Evolutionary conservation across 2,329 filamentous ascomycete genomes (phyloP).

Genomic region (Curvularia hawaiiensis): DNA sequence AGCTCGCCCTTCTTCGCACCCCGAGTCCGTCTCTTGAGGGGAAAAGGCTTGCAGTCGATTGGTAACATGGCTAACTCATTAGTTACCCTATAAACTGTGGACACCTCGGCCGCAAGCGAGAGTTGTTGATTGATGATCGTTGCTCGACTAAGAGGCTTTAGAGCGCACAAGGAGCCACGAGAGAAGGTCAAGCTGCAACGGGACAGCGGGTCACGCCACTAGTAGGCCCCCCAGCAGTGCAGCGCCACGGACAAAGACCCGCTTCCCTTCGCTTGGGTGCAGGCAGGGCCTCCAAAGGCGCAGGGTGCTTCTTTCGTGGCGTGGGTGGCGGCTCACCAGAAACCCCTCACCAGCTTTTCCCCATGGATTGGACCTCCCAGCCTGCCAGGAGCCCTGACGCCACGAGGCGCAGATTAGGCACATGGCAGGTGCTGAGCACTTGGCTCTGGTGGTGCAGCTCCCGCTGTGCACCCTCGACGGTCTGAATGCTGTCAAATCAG

Average conservation of each 20-base stretch:
- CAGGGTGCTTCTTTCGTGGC: slow-evolving; percentile 36
- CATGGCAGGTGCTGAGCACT: slow-evolving; percentile 35
- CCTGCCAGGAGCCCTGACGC: slow-evolving; percentile 34
- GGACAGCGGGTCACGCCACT: slow-evolving; percentile 29
- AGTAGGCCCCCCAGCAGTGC: slow-evolving; percentile 19
- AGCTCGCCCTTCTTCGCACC: slow-evolving; percentile 23
- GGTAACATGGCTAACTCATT: slow-evolving; percentile 20
- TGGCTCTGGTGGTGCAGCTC: slow-evolving; percentile 23
- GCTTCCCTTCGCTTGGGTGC: slow-evolving; percentile 29
- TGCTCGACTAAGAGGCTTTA: slow-evolving; percentile 31
- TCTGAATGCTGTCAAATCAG: not conserved
- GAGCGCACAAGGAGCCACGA: slow-evolving; percentile 34
- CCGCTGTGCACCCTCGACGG: not conserved
- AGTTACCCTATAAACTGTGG: slow-evolving; percentile 11
- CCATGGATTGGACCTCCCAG: slow-evolving; percentile 18
- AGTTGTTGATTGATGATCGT: slow-evolving; percentile 28
- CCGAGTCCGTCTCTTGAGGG: slow-evolving; percentile 27
- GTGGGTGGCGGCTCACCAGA: slow-evolving; percentile 38
- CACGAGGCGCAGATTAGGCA: slow-evolving; percentile 40
- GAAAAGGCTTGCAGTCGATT: slow-evolving; percentile 20
- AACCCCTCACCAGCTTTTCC: slow-evolving; percentile 25
- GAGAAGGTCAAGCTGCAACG: slow-evolving; percentile 25
- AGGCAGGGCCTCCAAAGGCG: slow-evolving; percentile 17
- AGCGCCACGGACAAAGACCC: slow-evolving; percentile 19
- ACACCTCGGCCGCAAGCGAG: slow-evolving; percentile 15